A percentile compares a stretch with the other conserved stretches of the same genome.
Conservation (phyloP, 108 stramenopile species). For the Nitzschia palea region DNA sequence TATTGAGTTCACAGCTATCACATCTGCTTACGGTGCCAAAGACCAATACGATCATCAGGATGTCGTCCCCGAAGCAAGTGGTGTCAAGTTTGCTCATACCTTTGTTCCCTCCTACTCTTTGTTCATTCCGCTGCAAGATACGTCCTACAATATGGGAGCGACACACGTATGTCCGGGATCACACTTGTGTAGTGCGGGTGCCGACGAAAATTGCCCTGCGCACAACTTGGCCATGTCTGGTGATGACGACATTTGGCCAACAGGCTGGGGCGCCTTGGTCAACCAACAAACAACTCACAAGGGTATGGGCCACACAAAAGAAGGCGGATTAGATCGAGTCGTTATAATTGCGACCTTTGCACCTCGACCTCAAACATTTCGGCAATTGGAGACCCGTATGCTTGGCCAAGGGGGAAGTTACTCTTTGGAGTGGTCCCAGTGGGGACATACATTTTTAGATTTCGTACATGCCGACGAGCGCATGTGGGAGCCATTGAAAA, state of each 20-base stretch:
- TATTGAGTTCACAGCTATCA: constrained; percentile 68
- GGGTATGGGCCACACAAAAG: constrained; percentile 48
- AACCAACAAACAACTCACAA: constrained; percentile 61
- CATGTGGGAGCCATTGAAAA: constrained; percentile 46
- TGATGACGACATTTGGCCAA: constrained; percentile 25
- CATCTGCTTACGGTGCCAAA: constrained; percentile 48
- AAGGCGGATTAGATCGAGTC: constrained; percentile 46
- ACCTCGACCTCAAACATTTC: constrained; percentile 39
- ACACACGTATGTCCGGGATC: constrained; percentile 61
- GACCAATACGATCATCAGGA: constrained; percentile 55
- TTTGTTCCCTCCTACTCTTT: constrained; percentile 57
- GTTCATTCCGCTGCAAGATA: constrained; percentile 57
- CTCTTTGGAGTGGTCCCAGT: constrained; percentile 50
- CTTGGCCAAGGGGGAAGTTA: constrained; percentile 50
- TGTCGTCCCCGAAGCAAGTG: constrained; percentile 38
- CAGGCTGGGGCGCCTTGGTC: constrained; percentile 53
- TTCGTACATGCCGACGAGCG: constrained; percentile 35
- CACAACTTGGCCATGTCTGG: constrained; percentile 37
- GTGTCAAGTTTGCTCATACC: constrained; percentile 35
- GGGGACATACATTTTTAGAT: constrained; percentile 66
- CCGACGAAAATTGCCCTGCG: constrained; percentile 20
- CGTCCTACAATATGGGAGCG: constrained; percentile 54
- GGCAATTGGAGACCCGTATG: constrained; percentile 10
- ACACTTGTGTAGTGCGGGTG: constrained; percentile 47
- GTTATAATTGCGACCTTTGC: constrained; percentile 63